These are phyloP conservation scores for Penicillium tannophilum DNA, from an alignment of 495 filamentous ascomycete genomes.

Conservation along the genomic window DNA sequence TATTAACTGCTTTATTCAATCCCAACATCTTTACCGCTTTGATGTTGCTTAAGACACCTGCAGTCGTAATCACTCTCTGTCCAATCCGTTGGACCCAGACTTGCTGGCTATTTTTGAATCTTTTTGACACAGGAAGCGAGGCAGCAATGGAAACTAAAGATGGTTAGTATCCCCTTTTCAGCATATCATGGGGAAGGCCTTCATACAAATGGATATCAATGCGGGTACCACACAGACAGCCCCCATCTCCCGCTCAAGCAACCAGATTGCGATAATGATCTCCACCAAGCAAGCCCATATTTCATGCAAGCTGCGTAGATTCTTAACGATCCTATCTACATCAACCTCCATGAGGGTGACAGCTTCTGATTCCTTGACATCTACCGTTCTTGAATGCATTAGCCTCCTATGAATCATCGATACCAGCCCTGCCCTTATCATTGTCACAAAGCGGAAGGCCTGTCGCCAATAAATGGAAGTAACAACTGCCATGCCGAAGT, in stretches of 20 bases:
- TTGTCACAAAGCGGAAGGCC: slow-evolving; percentile 2
- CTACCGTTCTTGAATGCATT: neutral
- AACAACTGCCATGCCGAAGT: slow-evolving; percentile 4
- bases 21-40: neutral
- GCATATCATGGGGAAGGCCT: neutral
- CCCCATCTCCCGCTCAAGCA: neutral
- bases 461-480: slow-evolving; percentile 5
- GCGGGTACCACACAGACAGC: neutral
- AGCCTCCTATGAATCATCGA: neutral
- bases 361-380: slow-evolving; percentile 2
- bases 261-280: slow-evolving; percentile 1
- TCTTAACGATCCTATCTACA: slow-evolving; percentile 6
- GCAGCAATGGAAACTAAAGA: neutral
- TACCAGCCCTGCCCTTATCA: neutral
- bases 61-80: neutral
- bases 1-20: neutral
- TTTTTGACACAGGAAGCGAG: neutral
- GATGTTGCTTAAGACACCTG: neutral
- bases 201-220: neutral
- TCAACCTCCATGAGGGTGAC: slow-evolving; percentile 6
- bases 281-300: slow-evolving; percentile 1
- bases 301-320: slow-evolving; percentile 1
- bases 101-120: neutral
- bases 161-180: neutral
- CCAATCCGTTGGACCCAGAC: neutral